Base-by-base conservation (phyloP, 2,329 filamentous ascomycete species). In the Dactylellina parvicollis region DNA sequence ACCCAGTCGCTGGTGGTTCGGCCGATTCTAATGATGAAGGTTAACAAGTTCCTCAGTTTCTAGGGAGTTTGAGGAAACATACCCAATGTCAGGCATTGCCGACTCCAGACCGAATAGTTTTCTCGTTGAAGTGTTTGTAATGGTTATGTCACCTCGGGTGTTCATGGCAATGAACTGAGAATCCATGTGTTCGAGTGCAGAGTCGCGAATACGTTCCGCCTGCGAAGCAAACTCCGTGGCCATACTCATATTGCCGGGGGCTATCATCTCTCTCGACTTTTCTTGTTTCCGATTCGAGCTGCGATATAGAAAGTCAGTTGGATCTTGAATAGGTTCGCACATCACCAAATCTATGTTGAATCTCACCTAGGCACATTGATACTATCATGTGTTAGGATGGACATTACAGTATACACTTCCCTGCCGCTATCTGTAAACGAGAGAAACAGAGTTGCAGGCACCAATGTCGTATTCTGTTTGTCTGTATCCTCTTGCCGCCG, bases 141-240 rank as follows among this genome's bases (percentile, higher is more conserved):
- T 55, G 28, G 67, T 72, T 52, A 72, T 64, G 36, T 72, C 67
- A 65, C 67, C 67, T 54, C 59, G 67, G 65, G 67, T 72, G 52
- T 72, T 72, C 59, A 65, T 60, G 42, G 67, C 67, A 59, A 72
- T 72, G 52, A 72, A 72, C 44, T 72, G 67, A 65, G 67, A 65
- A 65, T 72, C 67, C 36, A 72, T 30, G 46, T 72, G 42, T 65
- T 72, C 67, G 10, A 72, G 46, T 5, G 67, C 55, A 14, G 67
- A 72, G 65, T 72, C 67, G 22, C 67, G 67, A 49, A 72, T 59
- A 12, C 67, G 36, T 49, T 72, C 67, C 3, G 67, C 67, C 46
- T 72, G 67, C 36, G 67, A 72, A 16, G 67, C 67, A 55, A 72
- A 72, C 24, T 72, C 67, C n/a, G 67, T 54, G 1, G 59, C 67